Percentiles rank a stretch among this genome's conserved stretches.
phyloP scores from a whole-genome alignment of 148 eudicot species.

The Chenopodium formosanum region DNA sequence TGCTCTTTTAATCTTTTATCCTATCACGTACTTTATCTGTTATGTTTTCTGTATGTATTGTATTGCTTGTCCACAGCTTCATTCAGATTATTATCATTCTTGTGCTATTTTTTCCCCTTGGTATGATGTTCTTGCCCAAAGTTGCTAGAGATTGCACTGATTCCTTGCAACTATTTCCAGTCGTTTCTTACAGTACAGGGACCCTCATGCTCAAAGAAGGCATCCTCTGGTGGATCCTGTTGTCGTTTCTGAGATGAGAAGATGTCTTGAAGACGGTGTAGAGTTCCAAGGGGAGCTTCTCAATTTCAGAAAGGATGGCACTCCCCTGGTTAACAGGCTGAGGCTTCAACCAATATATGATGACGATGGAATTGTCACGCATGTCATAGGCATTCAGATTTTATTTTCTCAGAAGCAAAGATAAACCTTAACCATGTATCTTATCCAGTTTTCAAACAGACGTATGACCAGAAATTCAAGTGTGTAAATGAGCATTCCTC shows the following conservation, averaged over 20 bases:
- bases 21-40: not conserved
- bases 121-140: not conserved
- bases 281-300: conserved; percentile 89
- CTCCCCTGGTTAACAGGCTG: conserved; percentile 69
- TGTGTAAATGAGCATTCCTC: conserved; percentile 25
- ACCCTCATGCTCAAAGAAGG: conserved; percentile 73
- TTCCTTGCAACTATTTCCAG: conserved; percentile 36
- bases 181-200: conserved; percentile 83
- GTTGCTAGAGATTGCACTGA: conserved; percentile 1
- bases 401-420: conserved; percentile 70
- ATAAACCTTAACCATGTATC: conserved; percentile 65
- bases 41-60: not conserved
- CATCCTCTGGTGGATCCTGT: conserved; percentile 90
- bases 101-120: not conserved
- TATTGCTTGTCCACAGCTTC: not conserved
- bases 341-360: conserved; percentile 68
- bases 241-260: conserved; percentile 72
- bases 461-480: conserved; percentile 37
- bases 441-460: conserved; percentile 74
- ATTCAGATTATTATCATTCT: not conserved
- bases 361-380: conserved; percentile 72
- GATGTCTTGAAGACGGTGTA: conserved; percentile 72
- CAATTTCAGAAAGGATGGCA: conserved; percentile 86
- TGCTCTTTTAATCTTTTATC: not conserved
- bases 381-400: conserved; percentile 75